Percentiles rank a stretch among this genome's conserved stretches.
phyloP scores from a whole-genome alignment of 192 early-diverging fungal species.

The Coemansia sp. region DNA sequence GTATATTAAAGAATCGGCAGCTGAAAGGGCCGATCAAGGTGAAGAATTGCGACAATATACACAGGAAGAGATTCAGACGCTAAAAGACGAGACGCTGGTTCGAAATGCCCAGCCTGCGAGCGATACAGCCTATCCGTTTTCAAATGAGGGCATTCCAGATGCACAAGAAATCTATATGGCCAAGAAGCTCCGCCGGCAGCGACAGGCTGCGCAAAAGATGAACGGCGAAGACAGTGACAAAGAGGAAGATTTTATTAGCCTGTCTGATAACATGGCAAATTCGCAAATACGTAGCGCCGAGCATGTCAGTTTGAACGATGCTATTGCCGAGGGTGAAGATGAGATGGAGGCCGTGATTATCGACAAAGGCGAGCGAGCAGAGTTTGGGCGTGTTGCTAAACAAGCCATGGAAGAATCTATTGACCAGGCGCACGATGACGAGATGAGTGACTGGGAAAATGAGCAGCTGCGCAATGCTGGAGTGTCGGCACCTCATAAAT shows the following conservation, averaged over 20 bases:
- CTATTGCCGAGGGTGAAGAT: constrained; percentile 32
- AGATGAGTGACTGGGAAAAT: constrained; percentile 48
- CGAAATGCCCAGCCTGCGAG: background rate
- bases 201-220: constrained; percentile 29
- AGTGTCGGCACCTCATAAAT: background rate
- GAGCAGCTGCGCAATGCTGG: constrained; percentile 48
- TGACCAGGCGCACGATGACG: constrained; percentile 31
- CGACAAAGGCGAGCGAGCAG: constrained; percentile 33
- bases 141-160: constrained; percentile 35
- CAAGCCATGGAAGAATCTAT: constrained; percentile 34
- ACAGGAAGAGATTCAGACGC: constrained; percentile 7
- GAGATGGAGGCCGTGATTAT: constrained; percentile 31
- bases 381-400: constrained; percentile 16
- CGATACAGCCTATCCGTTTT: constrained; percentile 32
- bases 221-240: background rate
- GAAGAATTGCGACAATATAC: constrained; percentile 16
- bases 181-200: constrained; percentile 43
- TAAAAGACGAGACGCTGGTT: constrained; percentile 4
- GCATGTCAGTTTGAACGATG: background rate
- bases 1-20: constrained; percentile 1
- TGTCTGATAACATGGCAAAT: constrained; percentile 18
- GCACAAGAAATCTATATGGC: constrained; percentile 47
- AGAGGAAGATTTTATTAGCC: constrained; percentile 32
- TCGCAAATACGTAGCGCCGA: constrained; percentile 8
- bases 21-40: background rate